Percentiles rank a stretch among this genome's conserved stretches.
Evolutionary conservation across 2,329 filamentous ascomycete genomes (phyloP).

Genomic region (Onygenales sp.): DNA sequence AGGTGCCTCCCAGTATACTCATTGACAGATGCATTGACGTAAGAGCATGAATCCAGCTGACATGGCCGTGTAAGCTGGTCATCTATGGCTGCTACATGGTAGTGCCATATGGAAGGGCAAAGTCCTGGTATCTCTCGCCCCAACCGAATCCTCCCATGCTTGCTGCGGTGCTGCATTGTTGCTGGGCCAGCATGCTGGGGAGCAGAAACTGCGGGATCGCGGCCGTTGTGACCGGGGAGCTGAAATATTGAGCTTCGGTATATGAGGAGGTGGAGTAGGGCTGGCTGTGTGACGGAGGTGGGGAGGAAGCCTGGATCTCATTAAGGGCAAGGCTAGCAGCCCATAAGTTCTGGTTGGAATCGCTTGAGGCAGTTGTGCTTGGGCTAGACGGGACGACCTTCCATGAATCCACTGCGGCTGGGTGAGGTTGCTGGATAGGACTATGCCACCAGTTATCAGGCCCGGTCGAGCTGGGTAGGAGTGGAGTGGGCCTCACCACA

Average conservation of each 20-base stretch:
- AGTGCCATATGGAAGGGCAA: conserved; percentile 59
- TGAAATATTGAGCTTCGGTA: conserved; percentile 59
- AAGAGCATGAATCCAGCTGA: conserved; percentile 7
- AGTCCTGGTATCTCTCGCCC: conserved; percentile 70
- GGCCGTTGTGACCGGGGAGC: conserved; percentile 63
- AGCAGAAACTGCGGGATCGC: conserved; percentile 69
- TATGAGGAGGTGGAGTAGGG: conserved; percentile 63
- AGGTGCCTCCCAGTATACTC: neutral
- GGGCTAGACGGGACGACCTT: conserved; percentile 84
- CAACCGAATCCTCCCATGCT: conserved; percentile 74
- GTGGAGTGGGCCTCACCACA: conserved; percentile 72
- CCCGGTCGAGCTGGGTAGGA: conserved; percentile 73
- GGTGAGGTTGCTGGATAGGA: conserved; percentile 54
- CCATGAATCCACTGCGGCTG: conserved; percentile 75
- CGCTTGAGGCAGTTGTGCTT: conserved; percentile 62
- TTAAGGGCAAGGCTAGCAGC: conserved; percentile 60
- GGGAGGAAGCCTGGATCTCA: conserved; percentile 62
- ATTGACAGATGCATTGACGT: neutral
- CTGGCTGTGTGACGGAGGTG: conserved; percentile 70
- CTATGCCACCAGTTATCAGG: conserved; percentile 75
- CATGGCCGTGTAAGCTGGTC: conserved; percentile 11
- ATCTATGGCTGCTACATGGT: conserved; percentile 62
- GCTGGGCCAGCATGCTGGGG: conserved; percentile 75
- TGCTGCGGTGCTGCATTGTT: conserved; percentile 69
- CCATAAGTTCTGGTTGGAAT: conserved; percentile 68